Conservation (phyloP, 2,329 filamentous ascomycete genomes). For the Colletotrichum sp. region DNA sequence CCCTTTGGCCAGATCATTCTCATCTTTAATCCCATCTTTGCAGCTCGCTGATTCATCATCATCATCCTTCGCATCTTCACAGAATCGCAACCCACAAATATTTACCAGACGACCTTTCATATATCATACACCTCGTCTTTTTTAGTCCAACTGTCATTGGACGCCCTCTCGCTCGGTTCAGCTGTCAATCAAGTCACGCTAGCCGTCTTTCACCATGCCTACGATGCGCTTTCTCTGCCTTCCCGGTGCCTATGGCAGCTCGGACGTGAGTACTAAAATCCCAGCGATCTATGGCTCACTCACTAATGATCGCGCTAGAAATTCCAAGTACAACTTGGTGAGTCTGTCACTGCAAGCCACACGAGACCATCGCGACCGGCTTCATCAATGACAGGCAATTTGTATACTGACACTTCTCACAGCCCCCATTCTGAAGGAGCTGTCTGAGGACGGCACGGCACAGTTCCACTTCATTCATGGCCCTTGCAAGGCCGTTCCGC, state of each 20-base stretch:
- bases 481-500: conserved; percentile 53
- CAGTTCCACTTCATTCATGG: conserved; percentile 59
- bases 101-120: neutral
- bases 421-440: conserved; percentile 56
- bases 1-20: neutral
- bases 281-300: conserved; percentile 8
- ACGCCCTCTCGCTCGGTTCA: neutral
- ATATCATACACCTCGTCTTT: neutral
- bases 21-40: neutral
- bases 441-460: conserved; percentile 49
- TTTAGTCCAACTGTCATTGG: neutral
- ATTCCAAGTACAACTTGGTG: conserved; percentile 60
- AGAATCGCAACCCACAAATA: neutral
- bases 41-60: conserved; percentile 11
- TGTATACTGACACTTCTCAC: conserved; percentile 26
- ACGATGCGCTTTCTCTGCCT: conserved; percentile 63
- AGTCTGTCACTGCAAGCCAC: conserved; percentile 11
- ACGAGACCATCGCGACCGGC: neutral
- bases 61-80: neutral
- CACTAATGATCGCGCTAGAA: conserved; percentile 42
- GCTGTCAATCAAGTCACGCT: neutral
- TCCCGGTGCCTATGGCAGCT: conserved; percentile 63
- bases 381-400: neutral
- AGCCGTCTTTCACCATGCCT: neutral
- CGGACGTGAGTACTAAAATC: conserved; percentile 45